Conservation (phyloP, 2,329 filamentous ascomycete genomes). For the Fusarium hainanense region DNA sequence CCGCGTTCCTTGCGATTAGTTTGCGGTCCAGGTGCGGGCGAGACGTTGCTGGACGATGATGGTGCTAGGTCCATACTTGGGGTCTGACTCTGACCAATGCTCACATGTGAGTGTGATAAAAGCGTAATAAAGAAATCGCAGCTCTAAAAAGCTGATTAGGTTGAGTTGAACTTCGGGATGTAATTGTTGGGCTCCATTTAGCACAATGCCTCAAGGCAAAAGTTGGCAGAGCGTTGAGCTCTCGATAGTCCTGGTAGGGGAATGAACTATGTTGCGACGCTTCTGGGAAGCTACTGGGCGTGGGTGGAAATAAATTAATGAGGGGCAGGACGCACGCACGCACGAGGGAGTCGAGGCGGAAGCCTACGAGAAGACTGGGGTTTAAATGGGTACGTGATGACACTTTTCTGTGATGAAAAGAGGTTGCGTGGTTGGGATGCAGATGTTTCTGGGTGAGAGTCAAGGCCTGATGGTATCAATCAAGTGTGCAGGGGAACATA, state of each 20-base stretch:
- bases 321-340: conserved; percentile 30
- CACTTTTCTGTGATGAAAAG: conserved; percentile 29
- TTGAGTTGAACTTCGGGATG: conserved; percentile 27
- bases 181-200: conserved; percentile 40
- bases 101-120: conserved; percentile 35
- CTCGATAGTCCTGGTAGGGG: conserved; percentile 11
- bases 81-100: conserved; percentile 23
- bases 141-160: conserved; percentile 44
- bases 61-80: conserved; percentile 44
- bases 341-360: conserved; percentile 32
- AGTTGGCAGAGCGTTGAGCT: conserved; percentile 28
- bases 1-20: conserved; percentile 53
- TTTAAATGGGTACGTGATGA: conserved; percentile 37
- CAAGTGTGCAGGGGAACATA: conserved; percentile 19
- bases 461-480: conserved; percentile 10
- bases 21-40: conserved; percentile 49
- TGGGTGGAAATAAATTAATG: conserved; percentile 36
- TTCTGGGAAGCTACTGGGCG: conserved; percentile 28
- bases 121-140: conserved; percentile 17
- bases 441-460: neutral
- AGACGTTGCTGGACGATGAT: conserved; percentile 48
- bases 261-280: conserved; percentile 24
- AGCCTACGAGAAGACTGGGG: conserved; percentile 26
- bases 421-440: conserved; percentile 20
- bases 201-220: conserved; percentile 19